These are phyloP conservation scores for Nemania sp. DNA, from an alignment of 2,329 filamentous ascomycete species.

Conservation along the genomic window DNA sequence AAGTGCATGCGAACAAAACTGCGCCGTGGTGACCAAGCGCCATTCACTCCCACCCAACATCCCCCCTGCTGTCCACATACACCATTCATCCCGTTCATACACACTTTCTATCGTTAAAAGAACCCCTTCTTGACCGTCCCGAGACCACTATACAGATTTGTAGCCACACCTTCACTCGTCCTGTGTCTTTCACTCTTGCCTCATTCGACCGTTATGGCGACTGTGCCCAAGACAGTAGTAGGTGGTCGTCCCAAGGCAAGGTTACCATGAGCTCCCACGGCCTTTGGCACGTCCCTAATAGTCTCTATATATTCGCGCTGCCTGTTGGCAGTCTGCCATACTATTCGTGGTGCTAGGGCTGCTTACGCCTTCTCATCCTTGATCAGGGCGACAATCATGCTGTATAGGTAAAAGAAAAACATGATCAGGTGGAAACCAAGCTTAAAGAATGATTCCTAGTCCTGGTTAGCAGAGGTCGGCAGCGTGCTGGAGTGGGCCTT, in stretches of 20 bases:
- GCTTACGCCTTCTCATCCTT: constrained; percentile 88
- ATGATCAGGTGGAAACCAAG: constrained; percentile 98
- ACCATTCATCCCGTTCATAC: constrained; percentile 31
- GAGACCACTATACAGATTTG: constrained; percentile 13
- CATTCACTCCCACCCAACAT: constrained; percentile 24
- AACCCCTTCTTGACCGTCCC: background rate
- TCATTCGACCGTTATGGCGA: constrained; percentile 5
- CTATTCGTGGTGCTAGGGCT: constrained; percentile 2
- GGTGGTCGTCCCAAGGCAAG: constrained; percentile 9
- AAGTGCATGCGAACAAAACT: constrained; percentile 32
- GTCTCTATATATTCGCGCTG: constrained; percentile 3
- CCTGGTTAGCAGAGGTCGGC: constrained; percentile 31
- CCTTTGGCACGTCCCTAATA: constrained; percentile 7
- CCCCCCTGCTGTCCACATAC: constrained; percentile 14
- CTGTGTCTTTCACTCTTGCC: constrained; percentile 4
- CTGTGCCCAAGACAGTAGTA: constrained; percentile 27
- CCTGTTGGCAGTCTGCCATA: constrained; percentile 9
- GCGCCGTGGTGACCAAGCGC: constrained; percentile 35
- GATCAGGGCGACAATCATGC: constrained; percentile 97
- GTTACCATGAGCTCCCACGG: background rate
- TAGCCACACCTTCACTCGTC: constrained; percentile 16
- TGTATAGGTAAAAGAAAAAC: constrained; percentile 99
- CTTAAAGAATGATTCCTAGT: constrained; percentile 97
- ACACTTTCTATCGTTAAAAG: constrained; percentile 33
- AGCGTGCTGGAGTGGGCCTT: too few relatives aligned